phyloP scores from a whole-genome alignment of 2,329 filamentous ascomycete species.

The Basipetospora sp. region DNA sequence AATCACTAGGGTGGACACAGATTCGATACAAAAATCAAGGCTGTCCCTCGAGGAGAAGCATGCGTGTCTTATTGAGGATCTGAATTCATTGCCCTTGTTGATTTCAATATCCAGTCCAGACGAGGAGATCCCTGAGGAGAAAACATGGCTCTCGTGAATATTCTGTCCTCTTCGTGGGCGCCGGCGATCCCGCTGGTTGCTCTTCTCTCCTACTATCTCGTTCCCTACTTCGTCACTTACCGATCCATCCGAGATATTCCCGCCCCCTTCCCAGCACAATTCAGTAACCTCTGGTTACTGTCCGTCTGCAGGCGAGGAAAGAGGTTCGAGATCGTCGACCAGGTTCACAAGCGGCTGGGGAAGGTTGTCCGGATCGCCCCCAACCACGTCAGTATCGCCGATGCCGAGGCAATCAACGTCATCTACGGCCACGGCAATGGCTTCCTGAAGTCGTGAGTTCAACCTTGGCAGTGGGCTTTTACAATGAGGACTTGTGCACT shows the following conservation, averaged over 20 bases:
- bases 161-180: constrained; percentile 2
- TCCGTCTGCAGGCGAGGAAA: constrained; percentile 48
- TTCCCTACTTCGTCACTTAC: constrained; percentile 45
- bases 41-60: neutral
- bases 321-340: constrained; percentile 50
- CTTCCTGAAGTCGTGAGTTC: constrained; percentile 51
- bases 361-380: constrained; percentile 73
- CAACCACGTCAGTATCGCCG: constrained; percentile 68
- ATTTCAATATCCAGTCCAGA: neutral
- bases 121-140: neutral
- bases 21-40: neutral
- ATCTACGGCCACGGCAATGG: constrained; percentile 73
- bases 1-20: neutral
- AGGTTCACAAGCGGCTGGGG: constrained; percentile 60
- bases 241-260: constrained; percentile 38
- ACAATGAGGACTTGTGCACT: too few relatives aligned
- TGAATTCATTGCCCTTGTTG: neutral
- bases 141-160: neutral
- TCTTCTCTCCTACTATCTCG: constrained; percentile 18
- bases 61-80: neutral
- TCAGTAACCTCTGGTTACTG: constrained; percentile 72
- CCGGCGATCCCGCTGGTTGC: neutral
- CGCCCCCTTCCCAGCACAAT: constrained; percentile 46
- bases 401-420: constrained; percentile 58
- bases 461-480: too few relatives aligned